phyloP scores from a whole-genome alignment of 306 rosid species.

The Hippophae tibetana region DNA sequence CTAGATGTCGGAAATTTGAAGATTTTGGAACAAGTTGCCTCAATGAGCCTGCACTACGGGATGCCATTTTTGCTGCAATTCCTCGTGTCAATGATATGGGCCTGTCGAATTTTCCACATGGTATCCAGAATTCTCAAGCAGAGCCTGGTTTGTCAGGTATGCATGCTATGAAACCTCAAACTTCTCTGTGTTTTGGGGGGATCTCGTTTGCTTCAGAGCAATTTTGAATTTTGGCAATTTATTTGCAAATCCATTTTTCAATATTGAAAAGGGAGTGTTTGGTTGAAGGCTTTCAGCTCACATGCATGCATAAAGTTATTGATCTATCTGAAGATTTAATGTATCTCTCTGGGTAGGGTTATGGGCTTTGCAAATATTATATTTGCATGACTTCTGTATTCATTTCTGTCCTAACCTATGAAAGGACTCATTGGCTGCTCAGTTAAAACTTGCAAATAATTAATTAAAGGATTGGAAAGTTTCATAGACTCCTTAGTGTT shows the following conservation, averaged over 20 bases:
- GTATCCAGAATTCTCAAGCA: conserved; percentile 12
- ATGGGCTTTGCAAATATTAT: too few relatives aligned
- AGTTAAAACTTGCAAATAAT: too few relatives aligned
- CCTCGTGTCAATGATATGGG: conserved; percentile 27
- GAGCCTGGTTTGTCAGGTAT: conserved; percentile 40
- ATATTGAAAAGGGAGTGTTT: too few relatives aligned
- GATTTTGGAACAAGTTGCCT: conserved; percentile 69
- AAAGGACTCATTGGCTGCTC: too few relatives aligned
- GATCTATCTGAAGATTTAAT: too few relatives aligned
- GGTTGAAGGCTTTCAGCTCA: too few relatives aligned
- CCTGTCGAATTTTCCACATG: conserved; percentile 21
- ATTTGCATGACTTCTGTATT: too few relatives aligned
- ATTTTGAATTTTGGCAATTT: not conserved
- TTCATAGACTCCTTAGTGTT: too few relatives aligned
- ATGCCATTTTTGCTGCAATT: conserved; percentile 41
- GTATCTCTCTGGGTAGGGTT: too few relatives aligned
- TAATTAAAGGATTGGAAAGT: too few relatives aligned
- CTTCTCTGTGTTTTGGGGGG: not conserved
- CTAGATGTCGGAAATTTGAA: conserved; percentile 57
- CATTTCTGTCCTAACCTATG: too few relatives aligned
- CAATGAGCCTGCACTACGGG: conserved; percentile 47
- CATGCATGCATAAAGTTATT: too few relatives aligned
- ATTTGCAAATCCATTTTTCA: not conserved
- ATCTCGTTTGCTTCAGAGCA: not conserved
- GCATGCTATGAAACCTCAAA: not conserved